Evolutionary conservation across 306 rosid species (phyloP).

Genomic region (Castanea mollissima): DNA sequence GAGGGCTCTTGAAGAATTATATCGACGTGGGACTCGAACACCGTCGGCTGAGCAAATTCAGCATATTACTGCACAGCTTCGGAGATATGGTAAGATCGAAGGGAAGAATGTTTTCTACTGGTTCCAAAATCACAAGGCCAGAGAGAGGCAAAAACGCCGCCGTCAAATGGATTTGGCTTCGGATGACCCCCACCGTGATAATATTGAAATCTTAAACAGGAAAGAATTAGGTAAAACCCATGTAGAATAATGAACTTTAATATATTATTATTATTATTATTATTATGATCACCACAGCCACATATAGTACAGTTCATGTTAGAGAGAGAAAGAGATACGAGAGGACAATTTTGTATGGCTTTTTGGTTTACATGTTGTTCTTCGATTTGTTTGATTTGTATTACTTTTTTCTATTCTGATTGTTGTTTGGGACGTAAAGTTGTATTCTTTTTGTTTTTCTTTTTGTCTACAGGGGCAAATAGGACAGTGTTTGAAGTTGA

Average conservation of each 20-base stretch:
- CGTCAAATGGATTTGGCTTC: conserved; percentile 77
- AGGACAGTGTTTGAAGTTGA: conserved; percentile 69
- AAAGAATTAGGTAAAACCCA: conserved; percentile 46
- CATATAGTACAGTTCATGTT: neutral
- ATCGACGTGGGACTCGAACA: conserved; percentile 78
- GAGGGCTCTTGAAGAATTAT: conserved; percentile 75
- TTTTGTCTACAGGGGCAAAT: conserved; percentile 59
- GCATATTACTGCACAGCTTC: conserved; percentile 80
- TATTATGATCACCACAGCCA: neutral
- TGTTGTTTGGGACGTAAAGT: conserved; percentile 55
- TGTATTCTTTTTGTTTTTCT: conserved; percentile 56
- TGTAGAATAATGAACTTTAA: neutral
- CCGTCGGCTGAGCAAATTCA: conserved; percentile 97
- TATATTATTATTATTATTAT: neutral
- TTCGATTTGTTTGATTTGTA: conserved; percentile 17
- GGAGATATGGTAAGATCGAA: conserved; percentile 81
- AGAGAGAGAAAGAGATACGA: neutral
- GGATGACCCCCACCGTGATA: conserved; percentile 28
- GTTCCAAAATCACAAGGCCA: conserved; percentile 96
- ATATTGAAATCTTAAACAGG: conserved; percentile 39
- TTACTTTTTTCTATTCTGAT: conserved; percentile 33
- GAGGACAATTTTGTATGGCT: conserved; percentile 7
- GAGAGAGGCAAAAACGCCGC: conserved; percentile 96
- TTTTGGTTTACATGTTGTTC: conserved; percentile 19
- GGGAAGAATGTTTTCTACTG: conserved; percentile 97